phyloP scores from a whole-genome alignment of 1,139 yeast genomes.

The Petasospora rhodanensis region DNA sequence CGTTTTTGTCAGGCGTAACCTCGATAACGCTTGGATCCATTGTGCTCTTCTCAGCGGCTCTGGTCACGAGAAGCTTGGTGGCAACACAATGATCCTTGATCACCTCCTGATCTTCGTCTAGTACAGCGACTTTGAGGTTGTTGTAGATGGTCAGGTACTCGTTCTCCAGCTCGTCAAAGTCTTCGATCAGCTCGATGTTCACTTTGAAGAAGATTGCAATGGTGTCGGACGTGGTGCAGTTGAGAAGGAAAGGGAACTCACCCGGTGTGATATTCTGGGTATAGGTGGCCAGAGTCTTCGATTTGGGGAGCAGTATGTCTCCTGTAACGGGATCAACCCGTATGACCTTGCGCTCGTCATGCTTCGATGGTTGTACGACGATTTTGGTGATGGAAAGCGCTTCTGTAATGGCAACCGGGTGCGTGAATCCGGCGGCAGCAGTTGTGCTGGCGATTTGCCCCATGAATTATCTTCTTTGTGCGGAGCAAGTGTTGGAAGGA shows the following conservation, averaged over 20 bases:
- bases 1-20: slow-evolving; percentile 2
- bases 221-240: slow-evolving; percentile 8
- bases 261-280: slow-evolving; percentile 7
- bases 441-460: slow-evolving; percentile 10
- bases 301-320: slow-evolving; percentile 2
- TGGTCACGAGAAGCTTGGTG: slow-evolving; percentile 6
- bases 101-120: slow-evolving; percentile 2
- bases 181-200: background rate
- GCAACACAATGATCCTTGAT: slow-evolving; percentile 4
- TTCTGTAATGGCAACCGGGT: slow-evolving; percentile 3
- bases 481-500: background rate
- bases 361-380: slow-evolving; percentile 1
- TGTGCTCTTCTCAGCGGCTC: slow-evolving; percentile 3
- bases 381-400: slow-evolving; percentile 5
- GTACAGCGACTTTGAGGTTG: slow-evolving; percentile 1
- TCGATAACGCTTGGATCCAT: slow-evolving; percentile 12
- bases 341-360: slow-evolving; percentile 1
- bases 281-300: slow-evolving; percentile 8
- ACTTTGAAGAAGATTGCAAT: slow-evolving; percentile 4
- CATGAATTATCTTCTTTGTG: too few species aligned
- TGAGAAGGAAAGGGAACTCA: slow-evolving; percentile 8
- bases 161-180: background rate
- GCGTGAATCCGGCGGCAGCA: slow-evolving; percentile 1
- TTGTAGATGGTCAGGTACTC: slow-evolving; percentile 1
- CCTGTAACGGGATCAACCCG: slow-evolving; percentile 1